Evolutionary conservation across 2,329 filamentous ascomycete genomes (phyloP), one percentile per base, ranked within the genome.

Genomic region (Aspergillus costaricaensis): DNA sequence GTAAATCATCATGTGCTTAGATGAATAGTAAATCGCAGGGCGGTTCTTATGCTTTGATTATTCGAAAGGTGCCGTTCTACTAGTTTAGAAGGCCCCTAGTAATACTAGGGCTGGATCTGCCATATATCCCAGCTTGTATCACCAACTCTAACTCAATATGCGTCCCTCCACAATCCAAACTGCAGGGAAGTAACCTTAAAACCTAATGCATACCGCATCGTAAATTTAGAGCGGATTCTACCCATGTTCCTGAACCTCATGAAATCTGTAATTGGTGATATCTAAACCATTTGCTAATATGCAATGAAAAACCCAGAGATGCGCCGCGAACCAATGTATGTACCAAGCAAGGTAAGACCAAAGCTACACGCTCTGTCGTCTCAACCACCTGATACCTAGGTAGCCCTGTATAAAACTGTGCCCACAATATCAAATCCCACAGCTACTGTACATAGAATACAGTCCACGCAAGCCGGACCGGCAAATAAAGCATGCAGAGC

Each of bases 381-480:
- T 41, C n/a, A 41, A 32, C 23, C 38, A 27, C 50, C n/a, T 54
- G 19, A 32, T 56, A 55, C 52, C 21, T 17, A 44, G 39, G 38
- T 44, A 43, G 39, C 19, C 21, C 51, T 23, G n/a, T 36, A 27
- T 27, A 17, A 17, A 23, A 23, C 14, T 39, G 21, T 19, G 19
- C 49, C 41, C 21, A 39, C 57, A 39, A 39, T 50, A 50, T 60
- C 56, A 43, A 59, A 62, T 58, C 36, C 58, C 57, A 49, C 51
- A 51, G 55, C 61, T 58, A 63, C 55, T 65, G 56, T 65, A 66
- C 60, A 66, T 62, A 64, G 60, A 55, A 65, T 64, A 66, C 64
- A 66, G 58, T 38, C 50, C 10, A 53, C 47, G 27, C 50, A 48
- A 55, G 53, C 25, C 54, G 25, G 49, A 41, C 25, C 50, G 32